These are phyloP conservation scores for Sesbania bispinosa DNA, from an alignment of 306 rosid species.

Conservation along the genomic window DNA sequence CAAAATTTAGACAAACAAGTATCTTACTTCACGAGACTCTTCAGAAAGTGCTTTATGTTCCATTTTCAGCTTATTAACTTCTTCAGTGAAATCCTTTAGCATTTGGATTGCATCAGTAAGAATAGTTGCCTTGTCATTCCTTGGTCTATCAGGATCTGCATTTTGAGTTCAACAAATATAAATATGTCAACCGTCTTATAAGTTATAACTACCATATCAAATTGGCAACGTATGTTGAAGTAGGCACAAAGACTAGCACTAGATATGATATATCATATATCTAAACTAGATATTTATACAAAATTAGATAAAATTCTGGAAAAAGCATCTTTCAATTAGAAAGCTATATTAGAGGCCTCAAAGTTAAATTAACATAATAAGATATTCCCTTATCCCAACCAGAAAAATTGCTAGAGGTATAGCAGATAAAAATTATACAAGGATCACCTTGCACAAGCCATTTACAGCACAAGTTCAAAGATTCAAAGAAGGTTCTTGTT, in stretches of 20 bases:
- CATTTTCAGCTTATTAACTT: constrained; percentile 61
- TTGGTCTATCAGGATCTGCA: constrained; percentile 87
- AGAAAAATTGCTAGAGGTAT: too few species aligned
- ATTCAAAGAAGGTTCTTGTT: neutral
- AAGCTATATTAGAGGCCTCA: neutral
- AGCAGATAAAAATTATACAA: neutral
- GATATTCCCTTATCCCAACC: too few species aligned
- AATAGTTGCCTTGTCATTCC: constrained; percentile 89
- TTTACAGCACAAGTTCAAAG: neutral
- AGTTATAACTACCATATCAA: neutral
- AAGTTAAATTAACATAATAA: neutral
- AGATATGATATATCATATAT: neutral
- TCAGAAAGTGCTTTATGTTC: constrained; percentile 66
- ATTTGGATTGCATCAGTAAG: constrained; percentile 72
- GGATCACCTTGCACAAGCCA: neutral
- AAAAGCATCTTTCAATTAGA: neutral
- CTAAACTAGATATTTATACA: neutral
- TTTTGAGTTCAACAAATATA: constrained; percentile 23
- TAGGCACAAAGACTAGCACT: neutral
- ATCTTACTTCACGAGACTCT: constrained; percentile 75
- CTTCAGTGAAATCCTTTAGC: constrained; percentile 65
- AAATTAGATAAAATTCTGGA: neutral
- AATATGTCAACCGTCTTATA: constrained; percentile 15
- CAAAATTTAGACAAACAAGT: constrained; percentile 9
- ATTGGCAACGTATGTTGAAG: neutral